Evolutionary conservation across 805 yeast genomes (phyloP).

Genomic region (Kodamaea laetipori): DNA sequence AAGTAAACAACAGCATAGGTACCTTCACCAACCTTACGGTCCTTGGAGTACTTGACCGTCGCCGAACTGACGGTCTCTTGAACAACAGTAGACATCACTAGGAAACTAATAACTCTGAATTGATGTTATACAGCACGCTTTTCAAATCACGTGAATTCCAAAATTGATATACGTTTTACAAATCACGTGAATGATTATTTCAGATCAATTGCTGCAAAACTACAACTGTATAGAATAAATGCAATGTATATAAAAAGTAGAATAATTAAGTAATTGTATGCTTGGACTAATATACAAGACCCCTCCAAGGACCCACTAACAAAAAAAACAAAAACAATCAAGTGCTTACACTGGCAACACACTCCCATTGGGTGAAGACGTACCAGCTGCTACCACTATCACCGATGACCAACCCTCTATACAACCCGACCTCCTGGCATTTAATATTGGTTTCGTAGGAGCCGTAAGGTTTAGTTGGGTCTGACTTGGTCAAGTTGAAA

Average conservation of each 20-base stretch:
- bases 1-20: conserved; percentile 96
- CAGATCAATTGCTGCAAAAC: neutral
- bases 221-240: neutral
- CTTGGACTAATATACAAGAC: conserved; percentile 6
- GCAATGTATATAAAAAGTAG: conserved; percentile 2
- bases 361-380: conserved; percentile 89
- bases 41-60: conserved; percentile 44
- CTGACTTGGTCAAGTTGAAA: conserved; percentile 55
- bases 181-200: neutral
- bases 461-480: conserved; percentile 49
- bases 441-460: conserved; percentile 61
- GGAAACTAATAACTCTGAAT: neutral
- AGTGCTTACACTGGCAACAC: conserved; percentile 27
- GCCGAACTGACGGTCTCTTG: conserved; percentile 1
- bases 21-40: conserved; percentile 96
- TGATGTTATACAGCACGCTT: neutral
- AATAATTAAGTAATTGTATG: conserved; percentile 1
- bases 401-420: conserved; percentile 81
- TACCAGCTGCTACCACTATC: conserved; percentile 82
- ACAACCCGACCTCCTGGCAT: conserved; percentile 72
- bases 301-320: neutral
- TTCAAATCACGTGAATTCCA: neutral
- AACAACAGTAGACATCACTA: conserved; percentile 3
- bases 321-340: neutral
- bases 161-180: no score